These are phyloP conservation scores for Clonostachys chloroleuca DNA, from an alignment of 2,329 filamentous ascomycete genomes.

Conservation along the genomic window DNA sequence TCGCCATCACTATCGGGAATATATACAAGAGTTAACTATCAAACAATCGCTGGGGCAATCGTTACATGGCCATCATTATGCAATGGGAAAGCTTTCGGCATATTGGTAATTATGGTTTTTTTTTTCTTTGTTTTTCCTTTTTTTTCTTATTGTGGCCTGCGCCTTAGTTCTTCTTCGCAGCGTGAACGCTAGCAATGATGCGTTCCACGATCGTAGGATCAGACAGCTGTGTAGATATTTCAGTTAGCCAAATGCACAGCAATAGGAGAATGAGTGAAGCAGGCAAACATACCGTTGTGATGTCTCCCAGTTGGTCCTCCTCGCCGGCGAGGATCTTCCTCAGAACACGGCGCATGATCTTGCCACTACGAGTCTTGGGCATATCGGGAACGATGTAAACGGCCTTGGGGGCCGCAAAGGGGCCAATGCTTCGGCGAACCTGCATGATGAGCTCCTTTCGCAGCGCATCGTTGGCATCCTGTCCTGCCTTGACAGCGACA, in stretches of 20 bases:
- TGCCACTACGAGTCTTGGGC: slow-evolving; percentile 94
- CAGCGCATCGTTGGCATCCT: slow-evolving; percentile 71
- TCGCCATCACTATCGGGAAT: too few relatives aligned
- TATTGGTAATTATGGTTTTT: too few relatives aligned
- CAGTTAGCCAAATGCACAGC: background rate
- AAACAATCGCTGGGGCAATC: too few relatives aligned
- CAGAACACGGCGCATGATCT: slow-evolving; percentile 98
- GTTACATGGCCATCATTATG: too few relatives aligned
- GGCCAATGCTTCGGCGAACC: slow-evolving; percentile 94
- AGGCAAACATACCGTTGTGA: slow-evolving; percentile 66
- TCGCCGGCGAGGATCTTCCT: slow-evolving; percentile 96
- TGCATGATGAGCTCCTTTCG: slow-evolving; percentile 93
- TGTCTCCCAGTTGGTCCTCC: slow-evolving; percentile 95
- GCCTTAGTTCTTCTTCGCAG: slow-evolving; percentile 37
- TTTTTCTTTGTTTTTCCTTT: too few relatives aligned
- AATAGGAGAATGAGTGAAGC: too few relatives aligned
- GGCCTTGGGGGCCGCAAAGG: slow-evolving; percentile 93
- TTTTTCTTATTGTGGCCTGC: too few relatives aligned
- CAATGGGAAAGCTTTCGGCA: too few relatives aligned
- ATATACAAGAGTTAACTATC: too few relatives aligned
- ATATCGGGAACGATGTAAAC: slow-evolving; percentile 89
- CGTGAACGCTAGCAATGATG: slow-evolving; percentile 81
- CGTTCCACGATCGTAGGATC: slow-evolving; percentile 85
- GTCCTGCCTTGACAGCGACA: slow-evolving; percentile 83
- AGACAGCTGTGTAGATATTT: slow-evolving; percentile 57